These are phyloP conservation scores for Rhodotorula sp. DNA, from an alignment of 1,284 basidiomycete genomes.

Conservation along the genomic window DNA sequence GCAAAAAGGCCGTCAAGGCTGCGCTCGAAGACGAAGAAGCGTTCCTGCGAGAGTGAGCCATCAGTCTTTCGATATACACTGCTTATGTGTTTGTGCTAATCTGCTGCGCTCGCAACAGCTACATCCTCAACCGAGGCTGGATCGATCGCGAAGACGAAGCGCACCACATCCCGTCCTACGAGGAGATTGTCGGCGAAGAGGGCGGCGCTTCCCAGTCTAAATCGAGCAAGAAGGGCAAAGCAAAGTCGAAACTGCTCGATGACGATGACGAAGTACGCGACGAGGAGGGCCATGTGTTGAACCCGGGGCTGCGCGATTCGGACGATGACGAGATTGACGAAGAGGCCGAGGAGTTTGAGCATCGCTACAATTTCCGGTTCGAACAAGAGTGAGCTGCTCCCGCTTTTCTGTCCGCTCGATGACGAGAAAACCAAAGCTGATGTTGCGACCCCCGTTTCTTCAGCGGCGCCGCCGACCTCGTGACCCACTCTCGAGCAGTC, in stretches of 20 bases:
- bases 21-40: slow-evolving; percentile 54
- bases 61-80: slow-evolving; percentile 18
- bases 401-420: slow-evolving; percentile 8
- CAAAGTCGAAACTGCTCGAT: slow-evolving; percentile 2
- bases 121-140: slow-evolving; percentile 93
- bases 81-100: not conserved
- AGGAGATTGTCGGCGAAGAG: slow-evolving; percentile 61
- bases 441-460: not conserved
- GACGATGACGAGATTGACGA: slow-evolving; percentile 61
- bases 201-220: slow-evolving; percentile 10
- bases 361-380: slow-evolving; percentile 89
- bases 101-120: slow-evolving; percentile 56
- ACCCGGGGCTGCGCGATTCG: slow-evolving; percentile 33
- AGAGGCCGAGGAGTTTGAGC: slow-evolving; percentile 68
- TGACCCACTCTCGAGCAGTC: slow-evolving; percentile 72
- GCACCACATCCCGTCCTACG: slow-evolving; percentile 71
- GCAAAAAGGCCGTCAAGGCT: slow-evolving; percentile 36
- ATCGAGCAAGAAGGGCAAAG: slow-evolving; percentile 28
- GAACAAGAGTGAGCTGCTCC: slow-evolving; percentile 73
- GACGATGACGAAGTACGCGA: slow-evolving; percentile 14
- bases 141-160: slow-evolving; percentile 65
- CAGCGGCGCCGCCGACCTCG: slow-evolving; percentile 70
- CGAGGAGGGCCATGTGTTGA: slow-evolving; percentile 11
- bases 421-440: no score
- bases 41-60: slow-evolving; percentile 79